Percentiles rank a stretch among this genome's conserved stretches.
Conservation (phyloP, 805 yeast species). For the Sugiyamaella mastotermitis region DNA sequence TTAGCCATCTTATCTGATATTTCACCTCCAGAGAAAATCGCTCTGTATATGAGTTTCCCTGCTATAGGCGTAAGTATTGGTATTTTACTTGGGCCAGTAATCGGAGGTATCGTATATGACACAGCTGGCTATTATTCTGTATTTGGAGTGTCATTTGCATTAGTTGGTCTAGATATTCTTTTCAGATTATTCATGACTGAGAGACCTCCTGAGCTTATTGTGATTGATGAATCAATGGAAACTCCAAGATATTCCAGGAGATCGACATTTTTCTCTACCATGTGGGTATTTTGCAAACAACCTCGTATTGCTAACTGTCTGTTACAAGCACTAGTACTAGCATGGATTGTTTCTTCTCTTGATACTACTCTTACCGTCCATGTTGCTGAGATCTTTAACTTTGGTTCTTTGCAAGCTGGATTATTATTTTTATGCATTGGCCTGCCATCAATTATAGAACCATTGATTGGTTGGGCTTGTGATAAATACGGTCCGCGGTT, state of each 20-base stretch:
- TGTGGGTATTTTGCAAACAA: conserved; percentile 1
- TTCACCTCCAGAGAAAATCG: conserved; percentile 25
- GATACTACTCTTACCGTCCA: conserved; percentile 31
- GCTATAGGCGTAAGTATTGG: conserved; percentile 28
- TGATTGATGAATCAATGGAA: conserved; percentile 2
- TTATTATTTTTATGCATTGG: conserved; percentile 29
- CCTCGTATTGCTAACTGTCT: conserved; percentile 21
- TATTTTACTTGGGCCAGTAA: conserved; percentile 28
- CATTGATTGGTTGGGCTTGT: conserved; percentile 23
- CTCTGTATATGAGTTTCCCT: conserved; percentile 27
- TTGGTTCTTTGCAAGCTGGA: conserved; percentile 26
- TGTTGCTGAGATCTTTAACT: conserved; percentile 25
- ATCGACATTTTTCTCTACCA: conserved; percentile 4
- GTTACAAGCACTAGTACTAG: conserved; percentile 24
- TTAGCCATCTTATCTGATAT: conserved; percentile 29
- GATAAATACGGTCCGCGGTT: conserved; percentile 27
- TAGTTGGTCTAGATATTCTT: conserved; percentile 25
- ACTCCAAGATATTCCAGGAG: not conserved
- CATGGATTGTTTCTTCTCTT: conserved; percentile 28
- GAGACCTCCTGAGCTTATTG: conserved; percentile 6
- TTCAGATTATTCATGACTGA: conserved; percentile 31
- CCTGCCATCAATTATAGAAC: conserved; percentile 26
- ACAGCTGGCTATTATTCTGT: conserved; percentile 30
- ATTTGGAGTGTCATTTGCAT: conserved; percentile 26
- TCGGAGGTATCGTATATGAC: conserved; percentile 32